Evolutionary conservation across 2,329 filamentous ascomycete genomes (phyloP), one percentile per base, ranked within the genome.

Genomic region (Diaporthe vexans): DNA sequence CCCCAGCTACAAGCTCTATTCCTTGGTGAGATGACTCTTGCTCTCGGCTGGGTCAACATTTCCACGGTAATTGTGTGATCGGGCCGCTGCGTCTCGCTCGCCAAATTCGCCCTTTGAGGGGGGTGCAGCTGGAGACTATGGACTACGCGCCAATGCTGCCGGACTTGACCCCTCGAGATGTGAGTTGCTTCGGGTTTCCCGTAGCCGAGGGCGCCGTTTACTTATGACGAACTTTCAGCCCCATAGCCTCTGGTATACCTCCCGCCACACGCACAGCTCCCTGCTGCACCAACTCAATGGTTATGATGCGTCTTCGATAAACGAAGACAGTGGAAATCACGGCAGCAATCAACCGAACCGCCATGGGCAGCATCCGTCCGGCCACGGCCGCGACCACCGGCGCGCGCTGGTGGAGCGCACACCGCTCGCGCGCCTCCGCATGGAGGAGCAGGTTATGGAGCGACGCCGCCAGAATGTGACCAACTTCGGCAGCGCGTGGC

Each of bases 401-500:
- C 74, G 74, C 35, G 72, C 74, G 4, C 48, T 75, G 19, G 83
- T 90, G 75, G 85, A 91, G 80, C 85, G 89, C 78, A 88, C 92
- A 35, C 87, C 89, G 2, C 91, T 98, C 4, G 90, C 93, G 13
- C 88, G 92, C 2, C 90, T 98, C 15, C 88, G 90, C 35, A 85
- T 91, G 56, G 96, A 98, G 81, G 97, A 98, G 84, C 89, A 91
- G 75, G 89, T 91, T 74, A 89, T 97, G 77, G 90, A 92, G 72
- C 89, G 93, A 11, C 94, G 96, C 61, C 95, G 95, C 80, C 85
- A 91, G 63, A 95, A 96, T 77, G 93, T 98, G 40, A 91, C 93
- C 63, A 94, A 95, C 79, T 98, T 97, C 81, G 97, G 97, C 75
- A 94, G 92, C 77, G 90, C 90, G 58, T 99, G 97, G 97, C 92